These are phyloP conservation scores for Populus ilicifolia DNA, from an alignment of 345 rosid genomes.

Conservation along the genomic window DNA sequence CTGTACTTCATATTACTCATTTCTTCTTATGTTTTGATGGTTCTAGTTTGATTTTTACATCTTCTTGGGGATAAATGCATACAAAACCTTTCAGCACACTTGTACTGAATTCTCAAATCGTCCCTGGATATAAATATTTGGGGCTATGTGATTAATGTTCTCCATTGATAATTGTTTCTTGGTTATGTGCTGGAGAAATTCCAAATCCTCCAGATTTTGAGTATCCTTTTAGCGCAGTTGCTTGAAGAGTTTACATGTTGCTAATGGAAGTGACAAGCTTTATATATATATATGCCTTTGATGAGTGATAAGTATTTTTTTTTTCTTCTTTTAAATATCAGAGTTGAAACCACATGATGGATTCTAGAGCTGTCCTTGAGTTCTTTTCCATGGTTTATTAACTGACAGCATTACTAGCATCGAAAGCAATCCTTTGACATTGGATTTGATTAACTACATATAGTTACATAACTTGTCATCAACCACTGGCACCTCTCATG, in stretches of 20 bases:
- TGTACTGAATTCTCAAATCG: not conserved
- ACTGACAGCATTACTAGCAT: too few relatives aligned
- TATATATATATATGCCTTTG: too few relatives aligned
- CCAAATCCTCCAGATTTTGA: not conserved
- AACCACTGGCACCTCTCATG: too few relatives aligned
- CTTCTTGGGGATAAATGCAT: not conserved
- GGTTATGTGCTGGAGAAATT: not conserved
- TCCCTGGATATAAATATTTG: not conserved
- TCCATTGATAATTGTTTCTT: not conserved
- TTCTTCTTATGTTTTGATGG: not conserved
- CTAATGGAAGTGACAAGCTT: too few relatives aligned
- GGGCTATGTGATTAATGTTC: slow-evolving; percentile 8
- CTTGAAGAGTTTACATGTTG: not conserved
- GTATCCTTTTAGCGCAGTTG: not conserved
- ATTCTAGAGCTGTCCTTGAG: too few relatives aligned
- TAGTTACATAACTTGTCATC: too few relatives aligned
- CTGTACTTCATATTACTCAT: not conserved
- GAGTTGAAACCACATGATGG: too few relatives aligned
- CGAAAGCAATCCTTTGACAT: too few relatives aligned
- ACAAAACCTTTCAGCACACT: not conserved
- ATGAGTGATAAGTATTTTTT: too few relatives aligned
- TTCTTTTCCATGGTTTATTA: too few relatives aligned
- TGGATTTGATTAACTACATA: too few relatives aligned
- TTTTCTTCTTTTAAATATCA: too few relatives aligned
- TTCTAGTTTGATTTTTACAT: not conserved